Percentiles rank a stretch among this genome's conserved stretches.
These are phyloP conservation scores for Quercus ilex DNA, from an alignment of 306 rosid species.

Conservation along the genomic window DNA sequence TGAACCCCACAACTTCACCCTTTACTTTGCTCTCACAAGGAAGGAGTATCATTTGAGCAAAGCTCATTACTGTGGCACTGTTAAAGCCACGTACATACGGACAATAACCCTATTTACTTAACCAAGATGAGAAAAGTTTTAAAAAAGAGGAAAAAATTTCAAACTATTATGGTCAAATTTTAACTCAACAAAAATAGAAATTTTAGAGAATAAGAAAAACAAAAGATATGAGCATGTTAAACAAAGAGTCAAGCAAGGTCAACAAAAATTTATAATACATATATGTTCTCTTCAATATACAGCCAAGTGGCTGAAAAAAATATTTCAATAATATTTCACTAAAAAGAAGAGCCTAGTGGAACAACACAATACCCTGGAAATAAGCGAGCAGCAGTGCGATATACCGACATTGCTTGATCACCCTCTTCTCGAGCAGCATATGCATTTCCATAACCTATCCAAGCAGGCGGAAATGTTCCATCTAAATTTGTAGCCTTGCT, in stretches of 20 bases:
- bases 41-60: too few species aligned
- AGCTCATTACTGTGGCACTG: too few species aligned
- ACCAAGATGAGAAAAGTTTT: background rate
- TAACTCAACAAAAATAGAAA: background rate
- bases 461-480: conserved; percentile 89
- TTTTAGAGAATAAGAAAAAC: background rate
- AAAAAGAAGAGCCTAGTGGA: background rate
- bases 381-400: conserved; percentile 96
- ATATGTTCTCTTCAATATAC: background rate
- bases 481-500: conserved; percentile 96
- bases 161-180: background rate
- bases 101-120: background rate
- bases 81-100: too few species aligned
- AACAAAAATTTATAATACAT: background rate
- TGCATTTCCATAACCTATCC: conserved; percentile 96
- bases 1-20: too few species aligned
- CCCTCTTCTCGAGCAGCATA: conserved; percentile 96
- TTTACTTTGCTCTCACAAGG: too few species aligned
- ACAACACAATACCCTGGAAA: conserved; percentile 74
- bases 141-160: background rate
- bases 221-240: background rate
- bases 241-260: background rate
- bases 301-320: background rate
- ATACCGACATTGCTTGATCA: conserved; percentile 97
- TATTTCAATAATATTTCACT: background rate